Evolutionary conservation across 2,329 filamentous ascomycete genomes (phyloP).

Genomic region (Colletotrichum spaethianum): DNA sequence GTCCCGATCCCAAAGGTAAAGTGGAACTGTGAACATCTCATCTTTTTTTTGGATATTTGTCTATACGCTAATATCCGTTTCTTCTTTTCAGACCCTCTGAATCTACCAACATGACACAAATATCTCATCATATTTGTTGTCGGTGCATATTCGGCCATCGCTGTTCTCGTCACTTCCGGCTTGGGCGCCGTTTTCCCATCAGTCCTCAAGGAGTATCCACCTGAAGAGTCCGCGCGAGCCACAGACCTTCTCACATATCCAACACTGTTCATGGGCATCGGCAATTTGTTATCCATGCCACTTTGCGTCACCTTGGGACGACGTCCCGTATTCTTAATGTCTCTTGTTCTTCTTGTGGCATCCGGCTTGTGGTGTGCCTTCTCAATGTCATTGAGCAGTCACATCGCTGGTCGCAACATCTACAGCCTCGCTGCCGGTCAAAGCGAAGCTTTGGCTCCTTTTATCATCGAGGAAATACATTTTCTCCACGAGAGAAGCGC

Average conservation of each 20-base stretch:
- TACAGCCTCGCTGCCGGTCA: conserved; percentile 51
- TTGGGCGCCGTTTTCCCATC: conserved; percentile 40
- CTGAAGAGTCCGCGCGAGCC: conserved; percentile 27
- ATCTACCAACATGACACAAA: conserved; percentile 46
- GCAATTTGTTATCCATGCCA: conserved; percentile 51
- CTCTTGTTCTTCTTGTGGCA: conserved; percentile 46
- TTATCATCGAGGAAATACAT: conserved; percentile 45
- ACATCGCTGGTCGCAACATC: conserved; percentile 47
- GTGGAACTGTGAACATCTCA: no score
- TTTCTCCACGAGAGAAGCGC: conserved; percentile 44
- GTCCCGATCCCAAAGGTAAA: conserved; percentile 44
- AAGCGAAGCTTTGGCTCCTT: conserved; percentile 47
- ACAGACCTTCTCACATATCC: conserved; percentile 51
- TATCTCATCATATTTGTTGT: conserved; percentile 44
- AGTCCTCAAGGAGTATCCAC: conserved; percentile 41
- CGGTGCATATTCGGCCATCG: conserved; percentile 32
- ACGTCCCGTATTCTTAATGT: conserved; percentile 49
- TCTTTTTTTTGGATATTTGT: background rate
- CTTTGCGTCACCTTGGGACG: conserved; percentile 50
- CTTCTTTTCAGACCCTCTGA: conserved; percentile 44
- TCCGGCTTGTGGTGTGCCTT: conserved; percentile 43
- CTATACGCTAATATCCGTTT: no score
- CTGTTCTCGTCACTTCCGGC: conserved; percentile 41
- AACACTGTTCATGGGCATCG: conserved; percentile 48
- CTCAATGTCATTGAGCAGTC: background rate